A percentile compares a stretch with the other conserved stretches of the same genome.
Evolutionary conservation across 441 rosid species (phyloP).

Genomic region (Kokia cookei): DNA sequence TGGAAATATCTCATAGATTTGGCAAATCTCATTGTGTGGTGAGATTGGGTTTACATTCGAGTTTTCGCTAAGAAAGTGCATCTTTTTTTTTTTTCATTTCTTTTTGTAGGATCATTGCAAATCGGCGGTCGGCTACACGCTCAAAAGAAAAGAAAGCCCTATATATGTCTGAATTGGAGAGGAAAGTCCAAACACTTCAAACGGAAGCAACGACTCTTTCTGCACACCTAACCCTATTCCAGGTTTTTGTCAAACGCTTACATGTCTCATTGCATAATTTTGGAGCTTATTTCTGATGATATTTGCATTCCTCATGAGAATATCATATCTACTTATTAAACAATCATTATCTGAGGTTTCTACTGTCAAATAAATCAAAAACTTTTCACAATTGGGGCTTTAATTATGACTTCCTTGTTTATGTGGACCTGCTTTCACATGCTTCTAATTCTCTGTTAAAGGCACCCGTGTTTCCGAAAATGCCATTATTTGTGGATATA

Average conservation of each 20-base stretch:
- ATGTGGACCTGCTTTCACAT: background rate
- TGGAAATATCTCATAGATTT: background rate
- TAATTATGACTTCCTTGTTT: background rate
- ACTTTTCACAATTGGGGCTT: background rate
- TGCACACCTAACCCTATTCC: conserved; percentile 78
- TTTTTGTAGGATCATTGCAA: conserved; percentile 64
- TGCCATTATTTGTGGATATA: background rate
- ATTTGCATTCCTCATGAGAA: background rate
- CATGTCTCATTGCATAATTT: background rate
- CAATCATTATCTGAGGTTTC: background rate
- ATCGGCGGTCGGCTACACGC: conserved; percentile 86
- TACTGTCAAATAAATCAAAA: background rate
- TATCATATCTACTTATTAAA: background rate
- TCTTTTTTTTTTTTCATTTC: background rate
- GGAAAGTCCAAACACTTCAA: conserved; percentile 83
- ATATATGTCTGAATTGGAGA: conserved; percentile 71
- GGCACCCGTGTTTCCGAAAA: background rate
- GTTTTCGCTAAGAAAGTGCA: background rate
- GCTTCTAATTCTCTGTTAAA: background rate
- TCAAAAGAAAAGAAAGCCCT: conserved; percentile 85
- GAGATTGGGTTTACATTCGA: background rate
- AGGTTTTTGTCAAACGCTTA: conserved; percentile 31
- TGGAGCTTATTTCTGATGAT: background rate
- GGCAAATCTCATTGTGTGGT: background rate
- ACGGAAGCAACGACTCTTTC: conserved; percentile 88